Evolutionary conservation across 257 asterid genomes (phyloP), one percentile per base, ranked within the genome.

Genomic region (Leonotis leonurus): DNA sequence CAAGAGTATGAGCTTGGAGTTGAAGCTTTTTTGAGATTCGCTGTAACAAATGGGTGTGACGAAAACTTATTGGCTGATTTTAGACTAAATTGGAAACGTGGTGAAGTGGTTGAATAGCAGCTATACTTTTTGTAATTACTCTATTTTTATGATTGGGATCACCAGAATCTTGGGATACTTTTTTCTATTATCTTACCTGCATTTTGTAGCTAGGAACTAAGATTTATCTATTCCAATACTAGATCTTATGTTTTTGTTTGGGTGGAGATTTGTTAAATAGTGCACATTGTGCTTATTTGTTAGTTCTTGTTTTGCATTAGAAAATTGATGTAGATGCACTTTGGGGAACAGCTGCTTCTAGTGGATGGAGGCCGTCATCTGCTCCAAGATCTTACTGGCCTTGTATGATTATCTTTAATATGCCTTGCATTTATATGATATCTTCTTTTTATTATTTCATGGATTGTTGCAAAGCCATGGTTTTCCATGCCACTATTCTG

Each of bases 361-460:
- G 75, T 77, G 97, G 90, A 56, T 92, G 98, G 98, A 84, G 86
- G 69, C 95, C 98, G 32, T 92, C 98, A 3, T 92, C 98, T 73
- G 87, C 95, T 60, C 98, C 98, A 22, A 80, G 97, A 70, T 82
- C 90, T 65, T 72, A 89, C 77, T 92, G 98, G 98, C 95, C 95
- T 17, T 70, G 97, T 92, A 86, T 10, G 94, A 11, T 73, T 62
- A 44, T 72, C 64, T 25, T n/a, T n/a, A 30, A 13, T 41, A 39
- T 50, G 5, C 10, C 26, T 55, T 8, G n/a, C 16, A 8, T 68
- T 60, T 24, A 6, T 70, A 25, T 10, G 30, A 26, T 27, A 3
- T 27, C 0, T 27, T 27, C 0, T 27, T 27, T 1, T 27, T 1
- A 27, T 14, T 30, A 20, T 45, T 68, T 40, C 44, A 29, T 32